Conservation (phyloP, 371 early-diverging fungal species). For the Globomyces sp. region DNA sequence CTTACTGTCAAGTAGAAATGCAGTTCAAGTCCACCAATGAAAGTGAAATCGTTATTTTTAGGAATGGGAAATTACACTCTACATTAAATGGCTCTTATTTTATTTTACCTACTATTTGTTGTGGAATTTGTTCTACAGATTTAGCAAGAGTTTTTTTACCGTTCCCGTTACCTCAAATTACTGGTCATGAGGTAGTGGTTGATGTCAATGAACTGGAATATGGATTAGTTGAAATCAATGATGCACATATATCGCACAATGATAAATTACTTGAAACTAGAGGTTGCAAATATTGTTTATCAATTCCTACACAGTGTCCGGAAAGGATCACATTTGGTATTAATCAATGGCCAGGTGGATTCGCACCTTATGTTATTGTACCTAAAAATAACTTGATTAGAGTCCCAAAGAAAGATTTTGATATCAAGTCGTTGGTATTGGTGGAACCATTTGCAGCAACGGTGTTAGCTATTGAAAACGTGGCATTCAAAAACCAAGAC, state of each 20-base stretch:
- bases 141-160: slow-evolving; percentile 20
- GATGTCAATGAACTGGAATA: background rate
- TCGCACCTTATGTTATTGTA: slow-evolving; percentile 17
- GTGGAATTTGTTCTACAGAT: slow-evolving; percentile 24
- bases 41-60: background rate
- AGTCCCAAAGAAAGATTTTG: background rate
- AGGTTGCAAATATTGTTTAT: background rate
- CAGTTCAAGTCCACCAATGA: too few relatives aligned
- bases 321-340: slow-evolving; percentile 21
- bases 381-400: slow-evolving; percentile 17
- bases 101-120: slow-evolving; percentile 5
- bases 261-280: too few relatives aligned
- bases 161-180: slow-evolving; percentile 18
- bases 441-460: slow-evolving; percentile 26
- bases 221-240: slow-evolving; percentile 21
- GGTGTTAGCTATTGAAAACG: slow-evolving; percentile 12
- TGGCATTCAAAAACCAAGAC: background rate
- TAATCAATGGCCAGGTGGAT: slow-evolving; percentile 20
- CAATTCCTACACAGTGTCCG: slow-evolving; percentile 19
- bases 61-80: background rate
- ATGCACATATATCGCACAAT: background rate
- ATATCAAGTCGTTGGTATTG: background rate
- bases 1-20: too few relatives aligned
- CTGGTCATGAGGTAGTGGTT: slow-evolving; percentile 23
- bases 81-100: slow-evolving; percentile 1